Conservation (phyloP, 2,329 filamentous ascomycete genomes). For the Talaromyces sp. region DNA sequence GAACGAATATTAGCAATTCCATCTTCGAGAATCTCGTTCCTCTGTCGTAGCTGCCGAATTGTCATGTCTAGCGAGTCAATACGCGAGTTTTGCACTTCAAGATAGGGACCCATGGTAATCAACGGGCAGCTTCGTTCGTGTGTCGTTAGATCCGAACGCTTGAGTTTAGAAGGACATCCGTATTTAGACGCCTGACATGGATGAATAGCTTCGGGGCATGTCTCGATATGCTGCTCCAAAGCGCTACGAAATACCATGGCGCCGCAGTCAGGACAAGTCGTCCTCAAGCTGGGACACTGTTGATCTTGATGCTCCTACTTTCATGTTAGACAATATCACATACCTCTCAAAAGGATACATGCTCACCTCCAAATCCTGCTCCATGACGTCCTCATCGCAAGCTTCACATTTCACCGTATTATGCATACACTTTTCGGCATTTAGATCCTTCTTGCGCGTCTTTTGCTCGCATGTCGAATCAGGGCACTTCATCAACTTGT, state of each 20-base stretch:
- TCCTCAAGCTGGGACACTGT: slow-evolving; percentile 36
- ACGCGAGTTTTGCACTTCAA: slow-evolving; percentile 42
- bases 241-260: slow-evolving; percentile 31
- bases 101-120: slow-evolving; percentile 44
- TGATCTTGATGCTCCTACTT: slow-evolving; percentile 35
- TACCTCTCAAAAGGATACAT: background rate
- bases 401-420: slow-evolving; percentile 50
- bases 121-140: slow-evolving; percentile 52
- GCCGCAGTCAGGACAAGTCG: slow-evolving; percentile 38
- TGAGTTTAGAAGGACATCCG: slow-evolving; percentile 41
- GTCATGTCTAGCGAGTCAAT: slow-evolving; percentile 45
- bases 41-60: slow-evolving; percentile 43
- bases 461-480: slow-evolving; percentile 48
- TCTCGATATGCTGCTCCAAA: slow-evolving; percentile 35
- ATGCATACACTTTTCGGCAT: slow-evolving; percentile 53
- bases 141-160: slow-evolving; percentile 36
- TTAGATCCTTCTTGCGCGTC: slow-evolving; percentile 55
- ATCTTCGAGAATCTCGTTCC: slow-evolving; percentile 47
- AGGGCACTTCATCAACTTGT: slow-evolving; percentile 53
- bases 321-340: background rate
- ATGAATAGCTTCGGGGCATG: slow-evolving; percentile 36
- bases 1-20: slow-evolving; percentile 42
- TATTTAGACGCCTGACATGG: slow-evolving; percentile 40
- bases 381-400: slow-evolving; percentile 53
- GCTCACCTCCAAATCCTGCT: slow-evolving; percentile 51